These are phyloP conservation scores for Irpex sp. DNA, from an alignment of 1,284 basidiomycete species.

Conservation along the genomic window DNA sequence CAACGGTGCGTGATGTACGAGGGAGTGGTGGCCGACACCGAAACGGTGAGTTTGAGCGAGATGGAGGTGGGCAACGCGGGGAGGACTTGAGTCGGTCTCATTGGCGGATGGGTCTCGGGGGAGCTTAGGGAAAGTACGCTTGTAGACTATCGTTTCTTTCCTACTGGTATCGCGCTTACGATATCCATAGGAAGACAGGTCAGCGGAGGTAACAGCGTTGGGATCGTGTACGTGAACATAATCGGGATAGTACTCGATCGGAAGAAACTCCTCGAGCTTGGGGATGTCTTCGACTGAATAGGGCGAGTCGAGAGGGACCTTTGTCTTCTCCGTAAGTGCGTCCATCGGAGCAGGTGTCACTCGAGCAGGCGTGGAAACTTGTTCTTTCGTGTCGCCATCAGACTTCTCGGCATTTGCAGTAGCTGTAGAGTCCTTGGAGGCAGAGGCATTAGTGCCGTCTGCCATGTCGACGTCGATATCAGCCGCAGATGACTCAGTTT, in stretches of 20 bases:
- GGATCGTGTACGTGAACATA: conserved; percentile 26
- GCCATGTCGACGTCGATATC: neutral
- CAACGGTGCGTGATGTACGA: conserved; percentile 27
- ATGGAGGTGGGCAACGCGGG: conserved; percentile 20
- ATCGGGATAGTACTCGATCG: conserved; percentile 27
- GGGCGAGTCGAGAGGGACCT: conserved; percentile 2
- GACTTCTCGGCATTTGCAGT: neutral
- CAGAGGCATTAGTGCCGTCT: neutral
- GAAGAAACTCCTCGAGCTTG: conserved; percentile 30
- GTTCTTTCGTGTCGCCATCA: neutral
- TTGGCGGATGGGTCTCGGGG: neutral
- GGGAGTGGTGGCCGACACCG: conserved; percentile 30
- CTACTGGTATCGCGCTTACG: neutral
- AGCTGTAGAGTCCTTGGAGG: neutral
- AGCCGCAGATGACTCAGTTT: neutral
- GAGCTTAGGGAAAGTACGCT: conserved; percentile 18
- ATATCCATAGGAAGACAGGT: neutral
- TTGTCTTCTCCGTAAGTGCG: neutral
- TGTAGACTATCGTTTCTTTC: conserved; percentile 13
- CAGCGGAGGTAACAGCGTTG: conserved; percentile 5
- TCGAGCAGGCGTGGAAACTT: neutral
- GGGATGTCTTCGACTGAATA: conserved; percentile 13
- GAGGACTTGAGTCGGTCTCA: neutral
- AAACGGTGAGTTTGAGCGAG: conserved; percentile 24
- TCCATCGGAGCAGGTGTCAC: neutral